These are phyloP conservation scores for Aschersonia sp. DNA, from an alignment of 2,329 filamentous ascomycete species.

Conservation along the genomic window DNA sequence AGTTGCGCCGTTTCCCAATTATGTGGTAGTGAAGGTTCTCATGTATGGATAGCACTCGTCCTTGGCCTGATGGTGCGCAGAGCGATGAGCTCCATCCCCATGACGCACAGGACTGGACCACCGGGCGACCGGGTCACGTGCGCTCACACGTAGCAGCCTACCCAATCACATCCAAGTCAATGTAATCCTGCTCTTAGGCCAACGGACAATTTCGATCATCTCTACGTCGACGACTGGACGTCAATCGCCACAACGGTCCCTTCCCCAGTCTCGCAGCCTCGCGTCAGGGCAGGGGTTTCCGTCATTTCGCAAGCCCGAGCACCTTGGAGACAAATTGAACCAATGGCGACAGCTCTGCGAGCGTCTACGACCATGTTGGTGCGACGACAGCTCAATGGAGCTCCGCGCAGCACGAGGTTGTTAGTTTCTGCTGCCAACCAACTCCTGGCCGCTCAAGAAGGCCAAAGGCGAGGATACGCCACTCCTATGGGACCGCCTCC, in stretches of 20 bases:
- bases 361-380: constrained; percentile 18
- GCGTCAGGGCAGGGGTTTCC: neutral
- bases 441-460: constrained; percentile 3
- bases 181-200: constrained; percentile 22
- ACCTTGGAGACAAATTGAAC: neutral
- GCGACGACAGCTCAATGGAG: constrained; percentile 19
- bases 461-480: constrained; percentile 33
- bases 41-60: too few species aligned
- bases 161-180: constrained; percentile 23
- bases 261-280: too few species aligned
- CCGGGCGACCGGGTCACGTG: neutral
- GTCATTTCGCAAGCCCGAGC: neutral
- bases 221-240: neutral
- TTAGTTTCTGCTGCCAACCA: constrained; percentile 9
- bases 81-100: too few species aligned
- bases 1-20: too few species aligned
- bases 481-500: constrained; percentile 68
- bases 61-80: too few species aligned
- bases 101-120: too few species aligned
- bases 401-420: constrained; percentile 8
- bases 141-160: constrained; percentile 10
- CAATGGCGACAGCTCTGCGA: constrained; percentile 19
- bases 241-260: neutral
- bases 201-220: constrained; percentile 1
- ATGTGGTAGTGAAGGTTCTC: too few species aligned